Base-by-base conservation (phyloP, 768 basidiomycete genomes). In the Astraeus odoratus region DNA sequence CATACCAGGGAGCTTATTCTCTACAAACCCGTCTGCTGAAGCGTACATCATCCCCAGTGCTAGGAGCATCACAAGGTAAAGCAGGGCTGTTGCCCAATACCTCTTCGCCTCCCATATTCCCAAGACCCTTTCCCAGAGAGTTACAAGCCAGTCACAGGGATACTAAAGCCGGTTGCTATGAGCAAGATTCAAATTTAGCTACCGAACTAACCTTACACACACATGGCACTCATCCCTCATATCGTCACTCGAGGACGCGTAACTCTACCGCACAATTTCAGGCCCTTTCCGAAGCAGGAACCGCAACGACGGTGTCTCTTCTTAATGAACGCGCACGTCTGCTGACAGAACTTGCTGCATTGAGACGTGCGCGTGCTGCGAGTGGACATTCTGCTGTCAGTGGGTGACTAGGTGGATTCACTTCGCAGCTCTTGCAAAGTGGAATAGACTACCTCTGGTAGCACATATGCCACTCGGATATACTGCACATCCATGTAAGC, bases 321-420 rank as follows among this genome's bases (percentile, higher is more conserved):
- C 48, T 83, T 15, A 73, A 75, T 13, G 78, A 83, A 51, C 75
- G 81, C 0, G 78, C 80, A 0, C 63, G 69, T 30, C 56, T 84
- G 19, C 58, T 81, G 35, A 71, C 69, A 4, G 76, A 80, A 56
- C 57, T 84, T 9, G 78, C 80, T 0, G 67, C 64, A 9, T 52
- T 80, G 29, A 68, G 69, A 36, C 57, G 49, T 13, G 58, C 45
- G 9, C 52, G 53, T 10, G 48, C 49, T 8, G 35, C 45, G 26
- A 57, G 52, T 18, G 34, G 42, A 19, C 35, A 38, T 4, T 35
- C 33, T 18, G 16, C 31, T 20, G 16, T 15, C 13, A 34, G 10
- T 36, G 16, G 24, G 6, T 30, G 15, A 39, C 20, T 19, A n/a
- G n/a, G n/a, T n/a, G n/a, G 42, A 52, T 2, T 50, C 49, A 2